phyloP scores from a whole-genome alignment of 2,329 filamentous ascomycete species.

The Elsinoe necatrix region DNA sequence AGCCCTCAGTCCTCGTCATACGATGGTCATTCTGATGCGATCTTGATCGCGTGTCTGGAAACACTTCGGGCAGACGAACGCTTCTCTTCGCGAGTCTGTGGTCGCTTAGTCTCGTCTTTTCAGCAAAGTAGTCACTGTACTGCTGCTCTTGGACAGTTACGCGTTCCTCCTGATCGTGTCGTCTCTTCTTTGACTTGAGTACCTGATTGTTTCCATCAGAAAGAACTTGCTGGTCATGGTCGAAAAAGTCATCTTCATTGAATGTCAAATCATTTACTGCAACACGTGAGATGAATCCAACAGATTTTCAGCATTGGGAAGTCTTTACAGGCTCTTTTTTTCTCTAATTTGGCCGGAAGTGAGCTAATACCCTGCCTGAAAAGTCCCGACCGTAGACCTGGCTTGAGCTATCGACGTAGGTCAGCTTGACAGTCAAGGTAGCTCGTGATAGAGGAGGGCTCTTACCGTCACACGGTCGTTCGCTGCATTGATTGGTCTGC shows the following conservation, averaged over 20 bases:
- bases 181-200: not conserved
- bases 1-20: no score
- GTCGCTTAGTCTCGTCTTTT: not conserved
- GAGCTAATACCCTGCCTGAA: slow-evolving; percentile 12
- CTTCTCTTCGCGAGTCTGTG: no score
- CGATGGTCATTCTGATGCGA: no score
- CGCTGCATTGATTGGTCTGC: not conserved
- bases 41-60: no score
- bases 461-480: not conserved
- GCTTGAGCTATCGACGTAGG: not conserved
- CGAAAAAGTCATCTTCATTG: not conserved
- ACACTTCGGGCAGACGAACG: no score
- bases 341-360: not conserved
- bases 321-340: not conserved
- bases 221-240: not conserved
- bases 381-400: not conserved
- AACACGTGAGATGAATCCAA: not conserved
- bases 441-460: not conserved
- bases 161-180: slow-evolving; percentile 1
- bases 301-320: not conserved
- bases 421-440: not conserved
- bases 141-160: slow-evolving; percentile 2
- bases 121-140: slow-evolving; percentile 4
- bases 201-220: not conserved
- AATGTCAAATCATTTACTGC: slow-evolving; percentile 1